These are phyloP conservation scores for Kwoniella europaea DNA, from an alignment of 768 basidiomycete genomes.

Conservation along the genomic window DNA sequence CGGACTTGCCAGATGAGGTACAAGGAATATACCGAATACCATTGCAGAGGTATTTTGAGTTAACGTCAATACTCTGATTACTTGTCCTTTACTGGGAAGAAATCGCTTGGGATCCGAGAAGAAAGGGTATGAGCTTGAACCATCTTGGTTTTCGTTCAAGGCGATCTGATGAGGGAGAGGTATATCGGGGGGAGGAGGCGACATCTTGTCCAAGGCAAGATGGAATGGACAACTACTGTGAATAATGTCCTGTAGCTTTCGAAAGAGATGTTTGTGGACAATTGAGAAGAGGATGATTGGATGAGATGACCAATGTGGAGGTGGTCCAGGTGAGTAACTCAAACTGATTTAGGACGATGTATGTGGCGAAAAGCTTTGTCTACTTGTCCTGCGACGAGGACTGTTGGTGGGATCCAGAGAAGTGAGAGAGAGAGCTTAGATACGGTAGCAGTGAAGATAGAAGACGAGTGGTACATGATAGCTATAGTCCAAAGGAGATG, in stretches of 20 bases:
- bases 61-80: constrained; percentile 62
- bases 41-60: constrained; percentile 73
- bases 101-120: neutral
- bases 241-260: neutral
- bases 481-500: too few relatives aligned
- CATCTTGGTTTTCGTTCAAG: neutral
- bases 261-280: neutral
- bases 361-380: neutral
- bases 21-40: constrained; percentile 75
- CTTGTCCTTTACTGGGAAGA: constrained; percentile 31
- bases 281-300: constrained; percentile 1
- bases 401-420: too few relatives aligned
- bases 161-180: constrained; percentile 17
- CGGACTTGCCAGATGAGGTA: constrained; percentile 80
- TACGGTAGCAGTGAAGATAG: too few relatives aligned
- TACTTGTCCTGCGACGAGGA: neutral
- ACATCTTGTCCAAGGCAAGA: neutral
- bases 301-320: neutral
- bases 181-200: constrained; percentile 13
- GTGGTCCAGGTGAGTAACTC: neutral
- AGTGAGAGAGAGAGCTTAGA: too few relatives aligned
- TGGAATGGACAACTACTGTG: neutral
- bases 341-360: neutral
- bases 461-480: too few relatives aligned
- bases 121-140: too few relatives aligned